Evolutionary conservation across 257 asterid species (phyloP).

Genomic region (Solanum bukasovii): DNA sequence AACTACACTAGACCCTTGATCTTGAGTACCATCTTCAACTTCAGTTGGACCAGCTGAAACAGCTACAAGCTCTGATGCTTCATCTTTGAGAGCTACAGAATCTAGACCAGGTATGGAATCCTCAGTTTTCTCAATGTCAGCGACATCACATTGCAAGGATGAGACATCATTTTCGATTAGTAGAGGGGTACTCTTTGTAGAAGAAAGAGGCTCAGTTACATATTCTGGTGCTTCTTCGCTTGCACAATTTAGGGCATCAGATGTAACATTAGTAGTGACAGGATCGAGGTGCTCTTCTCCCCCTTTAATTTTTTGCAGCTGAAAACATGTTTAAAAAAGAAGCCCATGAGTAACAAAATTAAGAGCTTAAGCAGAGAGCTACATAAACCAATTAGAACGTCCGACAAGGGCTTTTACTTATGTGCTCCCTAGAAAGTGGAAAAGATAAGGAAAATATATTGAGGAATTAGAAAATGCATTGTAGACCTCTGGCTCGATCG

Average conservation of each 20-base stretch:
- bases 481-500: slow-evolving; percentile 49
- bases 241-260: slow-evolving; percentile 26
- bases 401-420: not conserved
- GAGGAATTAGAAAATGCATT: slow-evolving; percentile 5
- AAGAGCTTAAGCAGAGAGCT: not conserved
- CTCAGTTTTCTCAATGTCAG: slow-evolving; percentile 27
- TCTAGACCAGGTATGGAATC: slow-evolving; percentile 82
- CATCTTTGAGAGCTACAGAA: slow-evolving; percentile 32
- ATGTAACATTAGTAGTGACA: slow-evolving; percentile 27
- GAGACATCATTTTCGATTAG: slow-evolving; percentile 32
- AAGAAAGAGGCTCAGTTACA: slow-evolving; percentile 26
- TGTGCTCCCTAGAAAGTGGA: not conserved
- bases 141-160: slow-evolving; percentile 26
- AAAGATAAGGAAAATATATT: not conserved
- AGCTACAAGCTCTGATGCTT: slow-evolving; percentile 22
- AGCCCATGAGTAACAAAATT: not conserved
- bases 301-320: slow-evolving; percentile 37
- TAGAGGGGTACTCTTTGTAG: slow-evolving; percentile 31
- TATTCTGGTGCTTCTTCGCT: slow-evolving; percentile 27
- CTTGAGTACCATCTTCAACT: slow-evolving; percentile 44
- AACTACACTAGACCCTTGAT: slow-evolving; percentile 31
- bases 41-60: slow-evolving; percentile 37
- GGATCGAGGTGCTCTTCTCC: slow-evolving; percentile 29
- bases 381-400: not conserved
- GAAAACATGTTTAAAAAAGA: not conserved